A percentile compares a stretch with the other conserved stretches of the same genome.
phyloP scores from a whole-genome alignment of 108 stramenopile genomes.

The Mayamaea pseudoterrestris region DNA sequence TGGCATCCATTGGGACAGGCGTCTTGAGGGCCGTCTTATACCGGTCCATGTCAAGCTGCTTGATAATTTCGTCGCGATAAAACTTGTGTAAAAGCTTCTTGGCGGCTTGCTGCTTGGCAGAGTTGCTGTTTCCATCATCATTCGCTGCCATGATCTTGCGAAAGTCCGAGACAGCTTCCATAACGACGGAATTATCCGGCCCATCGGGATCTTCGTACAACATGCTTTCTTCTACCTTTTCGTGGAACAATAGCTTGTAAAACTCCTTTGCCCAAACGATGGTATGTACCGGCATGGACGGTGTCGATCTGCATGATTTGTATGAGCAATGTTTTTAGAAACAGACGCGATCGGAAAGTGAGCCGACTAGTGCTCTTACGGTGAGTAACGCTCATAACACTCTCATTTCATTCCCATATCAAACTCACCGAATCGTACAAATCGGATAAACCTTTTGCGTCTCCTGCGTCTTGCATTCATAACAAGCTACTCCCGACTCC shows the following conservation, averaged over 20 bases:
- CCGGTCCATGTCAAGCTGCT: conserved; percentile 78
- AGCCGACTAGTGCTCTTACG: too few species aligned
- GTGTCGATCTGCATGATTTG: too few species aligned
- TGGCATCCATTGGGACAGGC: conserved; percentile 22
- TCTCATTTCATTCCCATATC: too few species aligned
- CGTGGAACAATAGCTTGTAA: conserved; percentile 89
- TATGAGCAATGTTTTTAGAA: too few species aligned
- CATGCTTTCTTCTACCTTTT: conserved; percentile 76
- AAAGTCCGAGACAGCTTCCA: conserved; percentile 37
- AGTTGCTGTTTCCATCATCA: not conserved
- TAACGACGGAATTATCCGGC: conserved; percentile 58
- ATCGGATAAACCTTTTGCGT: conserved; percentile 97
- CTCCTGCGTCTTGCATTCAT: conserved; percentile 94
- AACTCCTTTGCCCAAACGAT: conserved; percentile 99
- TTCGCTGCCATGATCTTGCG: conserved; percentile 22
- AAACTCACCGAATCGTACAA: conserved; percentile 99
- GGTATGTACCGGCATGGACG: conserved; percentile 96
- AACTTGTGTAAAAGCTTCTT: conserved; percentile 24
- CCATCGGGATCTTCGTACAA: conserved; percentile 49
- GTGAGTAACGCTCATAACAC: too few species aligned
- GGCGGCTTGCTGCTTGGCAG: conserved; percentile 8
- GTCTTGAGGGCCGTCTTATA: conserved; percentile 78
- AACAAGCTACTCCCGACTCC: conserved; percentile 78
- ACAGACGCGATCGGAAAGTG: too few species aligned
- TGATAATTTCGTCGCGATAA: conserved; percentile 58